Base-by-base conservation (phyloP, 2,329 filamentous ascomycete species). In the Pyrenophora graminea region DNA sequence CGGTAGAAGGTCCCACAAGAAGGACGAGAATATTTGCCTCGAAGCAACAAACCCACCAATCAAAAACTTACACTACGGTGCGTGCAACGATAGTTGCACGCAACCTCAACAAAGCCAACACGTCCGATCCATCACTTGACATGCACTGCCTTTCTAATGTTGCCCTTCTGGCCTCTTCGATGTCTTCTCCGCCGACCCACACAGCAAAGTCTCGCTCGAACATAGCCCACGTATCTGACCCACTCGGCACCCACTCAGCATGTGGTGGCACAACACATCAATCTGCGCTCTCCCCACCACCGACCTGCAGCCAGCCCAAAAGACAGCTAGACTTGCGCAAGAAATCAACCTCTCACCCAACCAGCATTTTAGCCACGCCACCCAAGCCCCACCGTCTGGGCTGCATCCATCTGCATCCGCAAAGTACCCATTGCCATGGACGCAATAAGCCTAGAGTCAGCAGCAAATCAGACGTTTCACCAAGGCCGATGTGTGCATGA, bases 1-100 rank as follows among this genome's bases (percentile, higher is more conserved):
- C 51, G 62, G 64, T 70, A 69, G 62, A 61, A 52, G 58, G 52
- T 58, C 55, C 56, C 41, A 15, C 43, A 63, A 60, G 54, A 59
- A 60, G 55, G 54, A 62, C 53, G 47, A 34, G 27, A 50, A 55
- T 27, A 9, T 40, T 56, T 56, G 53, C 57, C 27, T 45, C 45
- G 43, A 21, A 21, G 15, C 15, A 52, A 46, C 46, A 54, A 44
- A 57, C 18, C 42, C 38, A 45, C 51, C 53, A 62, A 50, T 45
- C 52, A 38, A 54, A 59, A 54, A 51, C 39, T 59, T 42, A 56
- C 37, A 44, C 19, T 48, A n/a, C 17, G 52, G 57, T 49, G 46
- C 51, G 15, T 53, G 50, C 56, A 48, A 56, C 51, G n/a, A 33
- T 4, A 39, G 39, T 51, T 37, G 51, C 36, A 31, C 23, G 31